Percentiles rank a stretch among this genome's conserved stretches.
Conservation (phyloP, 2,329 filamentous ascomycete species). For the Aspergillus ochraceus region DNA sequence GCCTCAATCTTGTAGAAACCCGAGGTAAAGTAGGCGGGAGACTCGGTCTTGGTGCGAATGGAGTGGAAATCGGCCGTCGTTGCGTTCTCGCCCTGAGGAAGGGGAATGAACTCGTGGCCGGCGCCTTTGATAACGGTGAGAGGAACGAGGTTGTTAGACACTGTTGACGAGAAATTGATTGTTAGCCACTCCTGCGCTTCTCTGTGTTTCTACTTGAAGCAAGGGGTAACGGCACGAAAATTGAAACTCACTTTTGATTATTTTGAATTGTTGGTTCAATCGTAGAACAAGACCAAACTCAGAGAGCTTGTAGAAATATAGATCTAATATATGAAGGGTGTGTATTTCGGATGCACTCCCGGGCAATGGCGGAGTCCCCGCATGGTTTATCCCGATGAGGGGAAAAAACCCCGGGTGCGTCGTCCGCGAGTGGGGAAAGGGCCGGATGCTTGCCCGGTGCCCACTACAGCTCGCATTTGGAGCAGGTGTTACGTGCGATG, state of each 20-base stretch:
- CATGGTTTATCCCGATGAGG: neutral
- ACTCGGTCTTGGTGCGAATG: slow-evolving; percentile 22
- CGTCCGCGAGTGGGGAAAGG: neutral
- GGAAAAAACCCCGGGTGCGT: neutral
- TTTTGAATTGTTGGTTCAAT: too few species aligned
- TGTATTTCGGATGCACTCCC: neutral
- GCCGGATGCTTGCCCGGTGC: neutral
- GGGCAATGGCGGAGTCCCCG: neutral
- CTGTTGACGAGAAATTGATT: slow-evolving; percentile 1
- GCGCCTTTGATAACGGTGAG: slow-evolving; percentile 26
- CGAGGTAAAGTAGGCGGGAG: slow-evolving; percentile 23
- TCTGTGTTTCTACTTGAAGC: neutral
- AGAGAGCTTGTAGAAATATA: too few species aligned
- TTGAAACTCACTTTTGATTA: too few species aligned
- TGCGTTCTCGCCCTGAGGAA: slow-evolving; percentile 24
- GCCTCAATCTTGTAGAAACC: slow-evolving; percentile 28
- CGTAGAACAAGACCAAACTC: too few species aligned
- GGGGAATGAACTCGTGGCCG: slow-evolving; percentile 25
- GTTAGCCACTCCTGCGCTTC: neutral
- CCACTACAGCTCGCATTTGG: neutral
- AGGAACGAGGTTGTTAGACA: slow-evolving; percentile 22
- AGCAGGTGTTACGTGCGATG: too few species aligned
- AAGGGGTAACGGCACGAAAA: too few species aligned
- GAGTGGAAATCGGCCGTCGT: slow-evolving; percentile 28
- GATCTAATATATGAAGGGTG: neutral